Evolutionary conservation across 805 yeast species (phyloP).

Genomic region (Nakazawaea anatomiae): DNA sequence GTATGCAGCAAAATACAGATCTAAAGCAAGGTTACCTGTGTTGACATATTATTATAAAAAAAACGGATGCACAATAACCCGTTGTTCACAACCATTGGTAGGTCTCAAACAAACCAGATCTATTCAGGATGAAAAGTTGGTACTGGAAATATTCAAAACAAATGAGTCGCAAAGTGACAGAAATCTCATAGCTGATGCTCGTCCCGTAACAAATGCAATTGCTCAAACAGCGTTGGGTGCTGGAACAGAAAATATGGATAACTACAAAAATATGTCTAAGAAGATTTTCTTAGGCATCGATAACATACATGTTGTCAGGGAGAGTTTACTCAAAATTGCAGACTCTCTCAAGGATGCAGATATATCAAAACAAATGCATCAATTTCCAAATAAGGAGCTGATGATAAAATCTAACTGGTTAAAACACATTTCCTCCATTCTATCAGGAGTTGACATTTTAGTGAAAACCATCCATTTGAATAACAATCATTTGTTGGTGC

Average conservation of each 20-base stretch:
- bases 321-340: conserved; percentile 59
- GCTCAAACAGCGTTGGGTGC: conserved; percentile 97
- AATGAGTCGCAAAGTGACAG: conserved; percentile 31
- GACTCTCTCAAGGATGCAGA: conserved; percentile 67
- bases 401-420: conserved; percentile 76
- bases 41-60: conserved; percentile 67
- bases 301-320: conserved; percentile 93
- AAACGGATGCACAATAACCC: conserved; percentile 71
- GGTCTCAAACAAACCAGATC: conserved; percentile 86
- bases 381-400: conserved; percentile 42
- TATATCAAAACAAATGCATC: conserved; percentile 31
- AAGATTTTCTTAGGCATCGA: conserved; percentile 86
- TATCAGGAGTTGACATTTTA: conserved; percentile 72
- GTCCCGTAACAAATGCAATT: conserved; percentile 92
- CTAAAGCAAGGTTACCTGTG: conserved; percentile 80
- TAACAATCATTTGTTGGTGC: conserved; percentile 77
- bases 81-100: conserved; percentile 91
- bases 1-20: conserved; percentile 81
- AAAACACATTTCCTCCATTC: conserved; percentile 57
- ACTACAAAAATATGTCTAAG: conserved; percentile 61
- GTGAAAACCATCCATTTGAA: conserved; percentile 79
- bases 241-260: conserved; percentile 92
- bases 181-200: conserved; percentile 80
- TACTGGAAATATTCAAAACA: conserved; percentile 65
- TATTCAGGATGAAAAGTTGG: conserved; percentile 82